Evolutionary conservation across 345 rosid genomes (phyloP), one percentile per base, ranked within the genome.

Genomic region (Brassica carinata): DNA sequence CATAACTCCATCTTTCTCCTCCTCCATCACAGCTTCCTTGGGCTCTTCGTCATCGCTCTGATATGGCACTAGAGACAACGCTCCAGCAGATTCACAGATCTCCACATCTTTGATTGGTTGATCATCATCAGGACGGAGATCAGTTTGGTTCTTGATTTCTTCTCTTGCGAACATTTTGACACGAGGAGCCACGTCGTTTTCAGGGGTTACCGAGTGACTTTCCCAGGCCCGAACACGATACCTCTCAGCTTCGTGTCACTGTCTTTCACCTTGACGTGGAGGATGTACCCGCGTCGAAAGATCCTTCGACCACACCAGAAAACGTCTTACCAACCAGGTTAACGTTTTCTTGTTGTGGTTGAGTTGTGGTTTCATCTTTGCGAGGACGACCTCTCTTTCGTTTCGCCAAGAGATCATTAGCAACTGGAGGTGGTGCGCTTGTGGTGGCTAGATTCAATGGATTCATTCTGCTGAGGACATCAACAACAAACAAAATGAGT

Each of bases 211-310:
- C 1, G 90, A 73, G 34, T 58, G 51, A 83, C 81, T 72, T 58
- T 82, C 11, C 85, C 88, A 6, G 5, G 7, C 43, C 8, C 8
- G 43, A 36, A 36, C 43, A 36, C 43, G 43, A 36, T 8, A 36
- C 43, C 43, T 8, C 13, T 43, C 14, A 43, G 14, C 14, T 43
- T 43, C 14, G 51, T 88, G 61, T 89, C 88, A 29, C 82, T 77
- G 72, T 83, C 87, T 8, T 82, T 85, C 19, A 89, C 85, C 77
- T 83, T 89, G 33, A 89, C 92, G 26, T 84, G 86, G 36, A 92
- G 84, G 43, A 89, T 70, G 69, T 92, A 92, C 23, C 97, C 93
- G 89, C 91, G 19, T 89, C 94, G 65, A 92, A 89, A 29, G 88
- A 68, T 71, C 90, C 90, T 69, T 86, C 92, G 5, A 90, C 82